A percentile compares a stretch with the other conserved stretches of the same genome.
These are phyloP conservation scores for Polyplosphaeria fusca DNA, from an alignment of 495 filamentous ascomycete genomes.

Conservation along the genomic window DNA sequence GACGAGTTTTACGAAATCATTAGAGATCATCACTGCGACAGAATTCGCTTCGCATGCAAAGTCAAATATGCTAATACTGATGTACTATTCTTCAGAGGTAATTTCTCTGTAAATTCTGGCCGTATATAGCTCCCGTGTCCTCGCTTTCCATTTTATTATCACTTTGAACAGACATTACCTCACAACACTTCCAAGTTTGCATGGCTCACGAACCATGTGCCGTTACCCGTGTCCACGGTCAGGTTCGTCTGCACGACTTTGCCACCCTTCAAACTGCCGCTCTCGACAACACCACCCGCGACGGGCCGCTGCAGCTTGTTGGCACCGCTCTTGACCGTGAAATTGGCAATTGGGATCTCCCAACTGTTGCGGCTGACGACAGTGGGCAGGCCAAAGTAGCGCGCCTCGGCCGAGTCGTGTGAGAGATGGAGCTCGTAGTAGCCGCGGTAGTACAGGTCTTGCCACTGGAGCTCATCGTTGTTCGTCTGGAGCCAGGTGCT, in stretches of 20 bases:
- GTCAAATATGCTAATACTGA: too few species aligned
- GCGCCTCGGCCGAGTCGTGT: constrained; percentile 42
- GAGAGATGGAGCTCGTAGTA: constrained; percentile 43
- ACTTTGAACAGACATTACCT: too few species aligned
- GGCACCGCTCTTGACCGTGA: constrained; percentile 55
- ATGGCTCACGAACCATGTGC: constrained; percentile 33
- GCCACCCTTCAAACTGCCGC: constrained; percentile 50
- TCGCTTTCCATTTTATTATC: too few species aligned
- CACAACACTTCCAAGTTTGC: constrained; percentile 25
- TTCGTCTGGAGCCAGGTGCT: constrained; percentile 46
- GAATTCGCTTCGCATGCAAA: too few species aligned
- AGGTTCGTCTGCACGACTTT: constrained; percentile 47
- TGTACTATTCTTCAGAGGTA: too few species aligned
- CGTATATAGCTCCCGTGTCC: too few species aligned
- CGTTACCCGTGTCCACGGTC: constrained; percentile 36
- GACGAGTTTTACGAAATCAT: too few species aligned
- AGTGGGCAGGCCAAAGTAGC: constrained; percentile 52
- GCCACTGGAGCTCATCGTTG: constrained; percentile 64
- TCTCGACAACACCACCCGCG: constrained; percentile 47
- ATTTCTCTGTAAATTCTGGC: too few species aligned
- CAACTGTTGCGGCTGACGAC: constrained; percentile 38
- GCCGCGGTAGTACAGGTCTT: constrained; percentile 63
- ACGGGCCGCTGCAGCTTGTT: constrained; percentile 50
- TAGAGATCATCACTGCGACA: too few species aligned
- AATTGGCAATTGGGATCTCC: constrained; percentile 58